Conservation (phyloP, 768 basidiomycete genomes). For the Amanita exitialis region DNA sequence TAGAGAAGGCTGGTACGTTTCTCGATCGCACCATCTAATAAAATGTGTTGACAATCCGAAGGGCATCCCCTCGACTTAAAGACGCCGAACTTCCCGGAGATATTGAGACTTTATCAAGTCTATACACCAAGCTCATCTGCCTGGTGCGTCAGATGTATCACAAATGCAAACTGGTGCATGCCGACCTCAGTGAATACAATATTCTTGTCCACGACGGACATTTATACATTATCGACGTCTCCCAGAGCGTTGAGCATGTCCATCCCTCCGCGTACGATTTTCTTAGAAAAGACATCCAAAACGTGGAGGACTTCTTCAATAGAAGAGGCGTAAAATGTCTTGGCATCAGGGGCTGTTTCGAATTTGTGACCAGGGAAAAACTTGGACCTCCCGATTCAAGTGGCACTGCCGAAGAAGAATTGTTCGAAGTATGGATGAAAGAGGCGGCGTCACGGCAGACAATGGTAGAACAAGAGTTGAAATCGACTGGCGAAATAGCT, state of each 20-base stretch:
- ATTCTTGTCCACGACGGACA: conserved; percentile 78
- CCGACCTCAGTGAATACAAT: conserved; percentile 98
- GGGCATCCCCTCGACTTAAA: conserved; percentile 91
- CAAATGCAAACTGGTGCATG: conserved; percentile 89
- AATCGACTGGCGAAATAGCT: conserved; percentile 7
- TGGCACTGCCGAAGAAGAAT: conserved; percentile 20
- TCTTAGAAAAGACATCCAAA: conserved; percentile 83
- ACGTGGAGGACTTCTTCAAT: conserved; percentile 88
- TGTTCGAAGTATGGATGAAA: conserved; percentile 40
- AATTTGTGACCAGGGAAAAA: conserved; percentile 68
- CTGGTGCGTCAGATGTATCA: conserved; percentile 80
- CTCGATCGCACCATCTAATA: conserved; percentile 6
- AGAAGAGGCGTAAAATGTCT: conserved; percentile 65
- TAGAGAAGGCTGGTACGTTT: conserved; percentile 65
- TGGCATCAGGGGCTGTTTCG: conserved; percentile 76
- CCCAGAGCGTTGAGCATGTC: conserved; percentile 97
- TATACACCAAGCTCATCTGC: conserved; percentile 78
- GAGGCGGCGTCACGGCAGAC: conserved; percentile 10
- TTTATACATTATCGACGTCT: conserved; percentile 94
- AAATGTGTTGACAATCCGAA: conserved; percentile 17
- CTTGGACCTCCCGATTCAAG: conserved; percentile 16
- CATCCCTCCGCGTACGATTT: conserved; percentile 97
- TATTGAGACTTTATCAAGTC: conserved; percentile 22
- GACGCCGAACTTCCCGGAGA: conserved; percentile 50
- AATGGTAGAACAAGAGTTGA: neutral